These are phyloP conservation scores for Stemphylium vesicarium DNA, from an alignment of 2,329 filamentous ascomycete genomes.

Conservation along the genomic window DNA sequence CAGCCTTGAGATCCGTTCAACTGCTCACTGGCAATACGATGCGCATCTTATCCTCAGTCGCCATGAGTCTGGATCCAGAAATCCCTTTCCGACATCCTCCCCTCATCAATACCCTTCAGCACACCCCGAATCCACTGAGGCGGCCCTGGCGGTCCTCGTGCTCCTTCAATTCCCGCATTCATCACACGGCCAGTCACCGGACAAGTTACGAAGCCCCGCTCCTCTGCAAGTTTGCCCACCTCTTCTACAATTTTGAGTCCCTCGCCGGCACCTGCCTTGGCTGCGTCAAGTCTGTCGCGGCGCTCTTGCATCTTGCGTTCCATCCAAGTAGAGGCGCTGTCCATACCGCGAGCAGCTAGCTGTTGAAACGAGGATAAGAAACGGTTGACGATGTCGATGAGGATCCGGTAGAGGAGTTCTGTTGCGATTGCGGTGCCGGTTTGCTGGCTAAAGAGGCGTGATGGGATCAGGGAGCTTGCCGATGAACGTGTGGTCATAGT, in stretches of 20 bases:
- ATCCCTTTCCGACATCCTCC: constrained; percentile 34
- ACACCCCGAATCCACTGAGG: constrained; percentile 35
- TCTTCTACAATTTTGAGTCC: constrained; percentile 26
- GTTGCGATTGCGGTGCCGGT: constrained; percentile 38
- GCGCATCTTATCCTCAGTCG: constrained; percentile 6
- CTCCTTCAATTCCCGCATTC: constrained; percentile 1
- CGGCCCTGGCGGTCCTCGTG: constrained; percentile 16
- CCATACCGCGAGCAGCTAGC: constrained; percentile 30
- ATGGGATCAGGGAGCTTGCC: constrained; percentile 18
- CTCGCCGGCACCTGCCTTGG: background rate
- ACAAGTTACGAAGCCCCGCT: constrained; percentile 30
- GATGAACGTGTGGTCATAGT: constrained; percentile 6
- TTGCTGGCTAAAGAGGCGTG: constrained; percentile 21
- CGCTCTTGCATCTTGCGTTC: constrained; percentile 31
- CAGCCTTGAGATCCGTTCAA: background rate
- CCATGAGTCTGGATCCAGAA: constrained; percentile 36
- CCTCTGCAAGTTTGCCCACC: constrained; percentile 26
- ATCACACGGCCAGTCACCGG: constrained; percentile 20
- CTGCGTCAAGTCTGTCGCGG: constrained; percentile 6
- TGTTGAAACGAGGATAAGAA: constrained; percentile 30
- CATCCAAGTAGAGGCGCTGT: constrained; percentile 33
- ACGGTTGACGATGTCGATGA: constrained; percentile 38
- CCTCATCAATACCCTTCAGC: constrained; percentile 35
- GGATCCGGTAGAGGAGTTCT: constrained; percentile 40
- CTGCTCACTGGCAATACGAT: background rate